Base-by-base conservation (phyloP, 1,284 basidiomycete genomes). In the Sporisorium graminicola region DNA sequence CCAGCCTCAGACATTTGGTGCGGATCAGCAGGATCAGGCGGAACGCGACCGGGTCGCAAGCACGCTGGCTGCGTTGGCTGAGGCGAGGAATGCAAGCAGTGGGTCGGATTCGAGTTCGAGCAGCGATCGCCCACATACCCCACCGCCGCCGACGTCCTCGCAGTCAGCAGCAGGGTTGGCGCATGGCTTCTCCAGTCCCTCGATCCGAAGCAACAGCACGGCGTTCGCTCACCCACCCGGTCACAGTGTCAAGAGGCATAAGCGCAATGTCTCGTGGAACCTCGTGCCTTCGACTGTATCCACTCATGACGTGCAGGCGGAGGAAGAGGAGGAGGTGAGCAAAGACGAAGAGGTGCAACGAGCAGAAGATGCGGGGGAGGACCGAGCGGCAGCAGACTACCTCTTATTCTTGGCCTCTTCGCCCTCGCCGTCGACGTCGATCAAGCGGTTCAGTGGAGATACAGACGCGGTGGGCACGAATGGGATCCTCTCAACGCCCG, bases 41-140 rank as follows among this genome's bases (percentile, higher is more conserved):
- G 73, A 78, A 33, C 54, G 76, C 20, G 76, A 78, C 27, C 65
- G 73, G 1, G 76, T 78, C 3, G 76, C 76, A 20, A 73, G 20
- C 43, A 69, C 69, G 1, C 55, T 77, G 27, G 74, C 74, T 12
- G 65, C 53, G 2, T 42, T 73, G 24, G 74, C 70, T 5, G 74
- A 73, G 6, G 61, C 62, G 14, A 43, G 74, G 3, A 55, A 62
- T 22, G 58, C 40, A 3, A 55, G 42, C 53, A 59, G 64, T n/a
- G 54, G 67, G 9, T 64, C 62, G 5, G 63, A 72, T 44, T 72
- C 56, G 9, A 72, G 63, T 37, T 63, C 66, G 6, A 56, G 67
- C 13, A 57, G 47, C 12, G 66, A 66, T 33, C 59, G 65, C 7
- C 63, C 64, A 0, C 60, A 66, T 47, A 70, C 65, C 2, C 64